Base-by-base conservation (phyloP, 495 filamentous ascomycete genomes). In the Terfezia claveryi region DNA sequence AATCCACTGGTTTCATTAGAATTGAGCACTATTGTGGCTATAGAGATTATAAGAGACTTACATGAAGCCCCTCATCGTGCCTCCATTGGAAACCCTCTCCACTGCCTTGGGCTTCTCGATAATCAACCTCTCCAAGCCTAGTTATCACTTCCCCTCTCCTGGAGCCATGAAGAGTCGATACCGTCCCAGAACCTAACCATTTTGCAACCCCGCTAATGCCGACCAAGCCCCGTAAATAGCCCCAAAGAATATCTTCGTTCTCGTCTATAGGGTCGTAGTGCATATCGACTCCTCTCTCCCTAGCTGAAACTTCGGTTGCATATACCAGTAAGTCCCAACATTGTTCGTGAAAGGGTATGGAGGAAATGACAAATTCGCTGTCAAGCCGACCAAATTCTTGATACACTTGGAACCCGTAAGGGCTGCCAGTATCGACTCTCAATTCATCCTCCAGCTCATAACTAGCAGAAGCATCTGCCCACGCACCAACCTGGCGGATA, bases 261-360 rank as follows among this genome's bases (percentile, higher is more conserved):
- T 51, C 50, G 6, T 54, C 20, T 16, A 66, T 27, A 27, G 16
- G 38, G 32, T 66, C 63, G 17, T 63, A 58, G 58, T 60, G 59
- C 12, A 27, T 10, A 1, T 49, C 6, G 10, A 68, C 36, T 1
- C 64, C 61, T 49, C 61, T 52, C 38, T 62, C 65, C 41, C 61
- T 56, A 17, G 60, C 58, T 8, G 63, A 57, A 36, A 61, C 65
- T 16, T 63, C 66, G 49, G 68, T 61, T 6, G 66, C 66, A 36
- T 63, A 55, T 38, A 62, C 58, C n/a, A 68, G 46, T 10, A 68
- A 53, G 16, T 63, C 56, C 66, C 66, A 68, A 51, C 66, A 68
- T 44, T 68, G 66, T 10, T 66, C 66, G 38, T 68, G 66, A 38
- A 68, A 68, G 7, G 66, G 66, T 37, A 68, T 68, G 17, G 63